Evolutionary conservation across 495 filamentous ascomycete species (phyloP).

Genomic region (Penicillium samsonianum): DNA sequence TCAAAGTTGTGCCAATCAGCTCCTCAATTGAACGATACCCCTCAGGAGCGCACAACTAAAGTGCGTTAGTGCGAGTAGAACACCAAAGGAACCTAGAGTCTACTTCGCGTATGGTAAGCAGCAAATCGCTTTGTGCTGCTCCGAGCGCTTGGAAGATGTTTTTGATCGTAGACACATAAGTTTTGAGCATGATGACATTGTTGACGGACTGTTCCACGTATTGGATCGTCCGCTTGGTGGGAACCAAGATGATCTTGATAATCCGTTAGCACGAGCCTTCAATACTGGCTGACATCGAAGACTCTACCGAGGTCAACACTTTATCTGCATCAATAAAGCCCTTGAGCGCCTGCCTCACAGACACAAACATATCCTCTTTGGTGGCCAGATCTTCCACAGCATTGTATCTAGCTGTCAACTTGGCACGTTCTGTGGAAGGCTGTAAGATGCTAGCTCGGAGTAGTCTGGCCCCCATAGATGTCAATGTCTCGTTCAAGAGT

Average conservation of each 20-base stretch:
- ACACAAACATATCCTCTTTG: constrained; percentile 85
- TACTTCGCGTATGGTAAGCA: constrained; percentile 65
- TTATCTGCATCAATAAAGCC: constrained; percentile 59
- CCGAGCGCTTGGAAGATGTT: constrained; percentile 68
- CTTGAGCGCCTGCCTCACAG: constrained; percentile 72
- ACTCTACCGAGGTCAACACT: constrained; percentile 35
- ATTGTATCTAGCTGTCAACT: constrained; percentile 68
- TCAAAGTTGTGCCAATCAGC: constrained; percentile 71
- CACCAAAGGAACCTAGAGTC: background rate
- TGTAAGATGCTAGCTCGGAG: constrained; percentile 83
- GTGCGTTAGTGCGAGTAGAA: constrained; percentile 4
- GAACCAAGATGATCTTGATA: constrained; percentile 64
- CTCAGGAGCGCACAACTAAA: constrained; percentile 62
- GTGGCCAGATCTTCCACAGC: constrained; percentile 80
- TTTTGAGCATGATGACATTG: constrained; percentile 83
- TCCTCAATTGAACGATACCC: constrained; percentile 59
- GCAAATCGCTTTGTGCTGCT: constrained; percentile 63
- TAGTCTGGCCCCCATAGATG: constrained; percentile 83
- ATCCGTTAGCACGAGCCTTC: constrained; percentile 25
- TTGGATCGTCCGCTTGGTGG: constrained; percentile 63
- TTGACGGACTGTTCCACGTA: constrained; percentile 79
- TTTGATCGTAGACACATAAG: constrained; percentile 68
- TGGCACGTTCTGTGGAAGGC: constrained; percentile 72
- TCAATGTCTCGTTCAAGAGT: constrained; percentile 78
- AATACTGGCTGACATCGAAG: background rate